These are phyloP conservation scores for Aciculosporium take DNA, from an alignment of 2,329 filamentous ascomycete genomes.

Conservation along the genomic window DNA sequence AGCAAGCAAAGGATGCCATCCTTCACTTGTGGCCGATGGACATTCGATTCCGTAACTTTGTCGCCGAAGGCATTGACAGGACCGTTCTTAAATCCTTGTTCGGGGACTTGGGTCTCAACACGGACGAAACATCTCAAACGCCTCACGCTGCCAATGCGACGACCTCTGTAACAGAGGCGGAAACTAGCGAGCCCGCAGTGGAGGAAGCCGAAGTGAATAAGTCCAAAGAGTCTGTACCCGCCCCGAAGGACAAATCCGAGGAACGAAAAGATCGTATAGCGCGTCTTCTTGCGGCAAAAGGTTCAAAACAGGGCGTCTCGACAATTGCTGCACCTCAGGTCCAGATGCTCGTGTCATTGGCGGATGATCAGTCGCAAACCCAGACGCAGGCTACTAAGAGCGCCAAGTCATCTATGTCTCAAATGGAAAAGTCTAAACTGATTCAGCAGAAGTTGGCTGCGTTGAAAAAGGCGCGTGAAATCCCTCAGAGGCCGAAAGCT, in stretches of 20 bases:
- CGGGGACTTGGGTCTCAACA: slow-evolving; percentile 48
- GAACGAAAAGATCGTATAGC: slow-evolving; percentile 67
- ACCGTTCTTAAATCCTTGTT: slow-evolving; percentile 51
- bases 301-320: slow-evolving; percentile 31
- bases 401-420: slow-evolving; percentile 15
- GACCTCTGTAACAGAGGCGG: background rate
- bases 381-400: slow-evolving; percentile 6
- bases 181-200: background rate
- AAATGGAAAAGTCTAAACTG: slow-evolving; percentile 57
- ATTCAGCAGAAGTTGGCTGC: slow-evolving; percentile 68
- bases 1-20: slow-evolving; percentile 52
- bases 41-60: slow-evolving; percentile 58
- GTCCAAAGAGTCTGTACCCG: background rate
- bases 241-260: slow-evolving; percentile 28
- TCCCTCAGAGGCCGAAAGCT: slow-evolving; percentile 11
- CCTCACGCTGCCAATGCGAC: background rate
- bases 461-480: slow-evolving; percentile 44
- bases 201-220: background rate
- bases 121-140: slow-evolving; percentile 7
- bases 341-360: slow-evolving; percentile 4
- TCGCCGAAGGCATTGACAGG: slow-evolving; percentile 58
- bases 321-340: slow-evolving; percentile 4
- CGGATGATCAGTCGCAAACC: background rate
- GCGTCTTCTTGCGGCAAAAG: slow-evolving; percentile 59
- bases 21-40: slow-evolving; percentile 50